phyloP scores from a whole-genome alignment of 2,329 filamentous ascomycete genomes.

The Clonostachys rhizophaga region DNA sequence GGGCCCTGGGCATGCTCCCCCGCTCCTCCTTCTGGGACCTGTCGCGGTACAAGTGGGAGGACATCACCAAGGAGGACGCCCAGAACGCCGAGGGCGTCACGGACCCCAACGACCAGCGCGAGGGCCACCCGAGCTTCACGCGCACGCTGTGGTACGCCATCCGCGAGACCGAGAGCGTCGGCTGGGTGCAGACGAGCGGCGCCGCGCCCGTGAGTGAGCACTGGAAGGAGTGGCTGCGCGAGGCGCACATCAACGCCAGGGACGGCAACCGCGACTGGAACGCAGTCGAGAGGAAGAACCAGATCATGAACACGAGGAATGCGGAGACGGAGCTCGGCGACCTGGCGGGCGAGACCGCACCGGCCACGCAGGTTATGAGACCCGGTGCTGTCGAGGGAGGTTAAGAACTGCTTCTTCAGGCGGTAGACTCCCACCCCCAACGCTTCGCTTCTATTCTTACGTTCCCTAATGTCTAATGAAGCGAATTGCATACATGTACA shows the following conservation, averaged over 20 bases:
- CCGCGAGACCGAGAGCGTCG: conserved; percentile 42
- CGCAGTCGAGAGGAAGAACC: conserved; percentile 42
- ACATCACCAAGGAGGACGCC: conserved; percentile 34
- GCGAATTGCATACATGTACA: too few relatives aligned
- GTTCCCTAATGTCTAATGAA: too few relatives aligned
- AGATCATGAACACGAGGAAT: conserved; percentile 29
- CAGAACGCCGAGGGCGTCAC: conserved; percentile 23
- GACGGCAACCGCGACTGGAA: conserved; percentile 28
- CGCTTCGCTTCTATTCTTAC: too few relatives aligned
- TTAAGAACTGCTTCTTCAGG: too few relatives aligned
- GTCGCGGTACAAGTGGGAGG: conserved; percentile 38
- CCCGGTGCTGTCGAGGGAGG: too few relatives aligned
- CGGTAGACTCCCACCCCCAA: too few relatives aligned
- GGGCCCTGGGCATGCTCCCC: conserved; percentile 47
- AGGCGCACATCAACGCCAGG: conserved; percentile 36
- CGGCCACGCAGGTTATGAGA: too few relatives aligned
- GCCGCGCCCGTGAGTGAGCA: conserved; percentile 45
- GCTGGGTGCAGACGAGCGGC: conserved; percentile 47
- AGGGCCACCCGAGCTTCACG: conserved; percentile 44
- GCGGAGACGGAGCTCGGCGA: not conserved
- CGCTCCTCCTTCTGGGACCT: conserved; percentile 51
- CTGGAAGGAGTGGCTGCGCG: conserved; percentile 49
- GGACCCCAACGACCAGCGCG: conserved; percentile 18
- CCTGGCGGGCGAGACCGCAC: too few relatives aligned
- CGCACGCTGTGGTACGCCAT: conserved; percentile 56